A percentile compares a stretch with the other conserved stretches of the same genome.
Evolutionary conservation across 2,329 filamentous ascomycete genomes (phyloP).

Genomic region (Colletotrichum musicola): DNA sequence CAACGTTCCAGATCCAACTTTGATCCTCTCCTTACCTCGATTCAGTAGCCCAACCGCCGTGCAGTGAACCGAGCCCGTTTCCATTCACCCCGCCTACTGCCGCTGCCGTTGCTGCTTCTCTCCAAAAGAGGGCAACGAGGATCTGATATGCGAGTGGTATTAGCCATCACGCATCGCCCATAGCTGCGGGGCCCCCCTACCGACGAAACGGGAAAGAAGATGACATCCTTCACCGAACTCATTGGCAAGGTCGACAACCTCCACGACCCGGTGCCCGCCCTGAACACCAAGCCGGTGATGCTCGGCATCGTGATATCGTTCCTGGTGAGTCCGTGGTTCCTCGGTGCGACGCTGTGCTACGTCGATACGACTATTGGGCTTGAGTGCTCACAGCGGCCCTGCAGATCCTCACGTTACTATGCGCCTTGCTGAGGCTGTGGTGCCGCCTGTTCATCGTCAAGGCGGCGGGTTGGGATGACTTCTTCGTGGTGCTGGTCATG

Average conservation of each 20-base stretch:
- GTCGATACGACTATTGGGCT: neutral
- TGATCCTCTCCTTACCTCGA: neutral
- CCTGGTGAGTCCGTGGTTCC: constrained; percentile 14
- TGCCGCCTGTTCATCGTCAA: constrained; percentile 34
- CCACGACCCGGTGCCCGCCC: constrained; percentile 26
- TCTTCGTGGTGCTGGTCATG: constrained; percentile 38
- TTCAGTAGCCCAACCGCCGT: neutral
- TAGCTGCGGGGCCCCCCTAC: neutral
- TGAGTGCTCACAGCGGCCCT: neutral
- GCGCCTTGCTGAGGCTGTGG: constrained; percentile 31
- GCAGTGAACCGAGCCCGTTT: too few relatives aligned
- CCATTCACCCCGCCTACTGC: neutral
- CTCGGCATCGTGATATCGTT: constrained; percentile 39
- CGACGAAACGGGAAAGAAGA: neutral
- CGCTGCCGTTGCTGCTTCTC: neutral
- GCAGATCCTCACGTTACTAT: constrained; percentile 28
- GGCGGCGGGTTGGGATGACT: constrained; percentile 39
- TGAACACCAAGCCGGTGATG: constrained; percentile 35
- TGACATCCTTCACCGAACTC: constrained; percentile 29
- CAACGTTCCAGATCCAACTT: neutral
- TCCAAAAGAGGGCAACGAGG: neutral
- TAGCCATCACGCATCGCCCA: neutral
- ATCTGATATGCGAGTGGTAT: constrained; percentile 24
- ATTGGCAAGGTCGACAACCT: constrained; percentile 39
- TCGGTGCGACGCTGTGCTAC: too few relatives aligned